Evolutionary conservation across 2,329 filamentous ascomycete species (phyloP), one percentile per base, ranked within the genome.

Genomic region (Nemania serpens): DNA sequence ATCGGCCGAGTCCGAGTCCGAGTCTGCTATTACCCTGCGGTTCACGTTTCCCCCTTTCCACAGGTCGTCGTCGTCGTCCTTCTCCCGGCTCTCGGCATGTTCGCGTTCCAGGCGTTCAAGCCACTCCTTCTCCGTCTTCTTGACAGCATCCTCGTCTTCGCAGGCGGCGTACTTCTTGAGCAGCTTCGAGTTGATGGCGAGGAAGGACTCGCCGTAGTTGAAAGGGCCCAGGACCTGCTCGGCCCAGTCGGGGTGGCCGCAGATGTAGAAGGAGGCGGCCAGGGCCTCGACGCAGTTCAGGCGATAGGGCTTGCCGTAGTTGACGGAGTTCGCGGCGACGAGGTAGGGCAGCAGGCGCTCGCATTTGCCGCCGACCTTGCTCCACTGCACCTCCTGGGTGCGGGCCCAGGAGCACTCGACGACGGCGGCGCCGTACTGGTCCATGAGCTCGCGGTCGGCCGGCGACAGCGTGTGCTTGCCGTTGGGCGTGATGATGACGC

Each of bases 391-490:
- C 76, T 99, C 95, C 49, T 90, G 84, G 7, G 96, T 91, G 61
- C 95, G 84, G 3, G 96, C 96, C 95, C 95, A 99, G 22, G 91
- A 96, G 73, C 93, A 97, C 79, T 99, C 95, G 17, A 99, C 95
- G 2, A 99, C 95, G 2, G 95, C 95, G 18, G 93, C 94, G 65
- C 95, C 95, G 73, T 91, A 91, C 75, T 93, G 89, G 70, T 96
- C 92, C 70, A 98, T 84, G 15, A 96, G 79, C 51, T 90, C 87
- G 59, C 82, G 82, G 77, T 99, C 95, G 53, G 92, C 91, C 1
- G 93, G 91, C 5, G 91, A 96, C 45, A 98, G 76, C 15, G 93
- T 86, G 59, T 84, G 87, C 74, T 96, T 97, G 65, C 91, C 95
- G 79, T 98, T 98, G 25, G 95, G 95, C 10, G 91, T 96, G 73